Base-by-base conservation (phyloP, 164 flowering plant species). In the Vitis riparia region DNA sequence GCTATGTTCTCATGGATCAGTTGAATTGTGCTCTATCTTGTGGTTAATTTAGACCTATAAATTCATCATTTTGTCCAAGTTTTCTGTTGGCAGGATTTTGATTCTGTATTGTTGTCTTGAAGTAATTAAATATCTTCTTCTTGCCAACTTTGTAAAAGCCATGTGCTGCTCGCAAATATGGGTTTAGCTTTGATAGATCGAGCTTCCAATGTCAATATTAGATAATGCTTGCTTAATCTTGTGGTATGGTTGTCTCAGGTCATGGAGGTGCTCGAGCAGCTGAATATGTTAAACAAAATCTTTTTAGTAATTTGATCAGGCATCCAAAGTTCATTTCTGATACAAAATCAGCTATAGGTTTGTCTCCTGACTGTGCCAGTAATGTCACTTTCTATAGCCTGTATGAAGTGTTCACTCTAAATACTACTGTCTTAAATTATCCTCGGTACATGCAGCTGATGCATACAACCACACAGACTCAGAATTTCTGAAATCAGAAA, bases 181-280 rank as follows among this genome's bases (percentile, higher is more conserved):
- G 44, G 44, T 37, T 37, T 37, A 37, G 44, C 44, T 37, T 37
- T 37, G 7, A 6, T 37, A 0, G 6, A 37, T 37, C 5, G 7
- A 37, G 44, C 7, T 37, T 37, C 44, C 7, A 37, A 37, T 37
- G 44, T 37, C 44, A 37, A 37, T 50, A 51, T 2, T 12, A 6
- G 51, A 65, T 15, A 30, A 44, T 23, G 8, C 51, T 3, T 62
- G 59, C 9, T 1, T 51, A 48, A 32, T 67, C 23, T 14, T 71
- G 50, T 19, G 13, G 59, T 55, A 11, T 50, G 52, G 47, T 66
- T 69, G 11, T 77, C 73, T 72, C 78, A 94, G 98, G 98, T 71
- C 98, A 94, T 81, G 99, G 98, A 2, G 99, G 99, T 82, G 97
- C 90, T 60, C 87, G 98, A 59, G 98, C 99, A 64, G 99, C 99